Conservation (phyloP, 2,329 filamentous ascomycete species). For the Fusarium sp. region DNA sequence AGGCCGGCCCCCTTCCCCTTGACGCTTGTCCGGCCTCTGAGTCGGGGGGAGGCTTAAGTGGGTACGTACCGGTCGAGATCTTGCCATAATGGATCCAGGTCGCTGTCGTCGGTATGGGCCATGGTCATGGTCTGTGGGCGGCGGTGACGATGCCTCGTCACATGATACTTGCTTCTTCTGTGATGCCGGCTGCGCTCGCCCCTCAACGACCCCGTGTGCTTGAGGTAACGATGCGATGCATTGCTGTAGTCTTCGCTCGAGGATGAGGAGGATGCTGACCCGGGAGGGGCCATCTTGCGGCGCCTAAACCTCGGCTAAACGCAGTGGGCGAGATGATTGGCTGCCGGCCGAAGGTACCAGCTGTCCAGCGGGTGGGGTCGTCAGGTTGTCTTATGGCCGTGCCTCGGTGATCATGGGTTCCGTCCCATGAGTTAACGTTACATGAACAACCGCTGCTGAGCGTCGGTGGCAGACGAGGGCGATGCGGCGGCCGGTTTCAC, state of each 20-base stretch:
- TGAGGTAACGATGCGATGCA: conserved; percentile 52
- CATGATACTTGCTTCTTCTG: conserved; percentile 46
- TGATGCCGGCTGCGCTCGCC: conserved; percentile 31
- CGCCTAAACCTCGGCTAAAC: conserved; percentile 46
- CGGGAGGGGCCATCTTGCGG: conserved; percentile 43
- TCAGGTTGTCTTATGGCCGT: conserved; percentile 37
- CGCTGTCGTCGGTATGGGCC: conserved; percentile 51
- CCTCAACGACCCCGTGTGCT: conserved; percentile 45
- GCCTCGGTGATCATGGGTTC: conserved; percentile 15
- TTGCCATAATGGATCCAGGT: conserved; percentile 78
- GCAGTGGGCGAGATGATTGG: conserved; percentile 39
- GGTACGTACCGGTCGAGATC: conserved; percentile 80
- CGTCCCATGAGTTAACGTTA: conserved; percentile 49
- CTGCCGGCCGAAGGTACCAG: conserved; percentile 4
- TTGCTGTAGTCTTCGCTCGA: conserved; percentile 41
- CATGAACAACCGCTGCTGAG: conserved; percentile 38
- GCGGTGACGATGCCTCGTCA: conserved; percentile 45
- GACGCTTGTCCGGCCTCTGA: conserved; percentile 2
- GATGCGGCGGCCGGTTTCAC: conserved; percentile 30
- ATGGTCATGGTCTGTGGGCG: conserved; percentile 60
- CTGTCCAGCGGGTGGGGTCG: conserved; percentile 28
- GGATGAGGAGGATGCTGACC: conserved; percentile 45
- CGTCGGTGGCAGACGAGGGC: conserved; percentile 8
- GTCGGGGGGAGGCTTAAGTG: conserved; percentile 21
- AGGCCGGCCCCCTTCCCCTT: conserved; percentile 22